Evolutionary conservation across 179 eudicot species (phyloP).

Genomic region (Corrigiola litoralis): DNA sequence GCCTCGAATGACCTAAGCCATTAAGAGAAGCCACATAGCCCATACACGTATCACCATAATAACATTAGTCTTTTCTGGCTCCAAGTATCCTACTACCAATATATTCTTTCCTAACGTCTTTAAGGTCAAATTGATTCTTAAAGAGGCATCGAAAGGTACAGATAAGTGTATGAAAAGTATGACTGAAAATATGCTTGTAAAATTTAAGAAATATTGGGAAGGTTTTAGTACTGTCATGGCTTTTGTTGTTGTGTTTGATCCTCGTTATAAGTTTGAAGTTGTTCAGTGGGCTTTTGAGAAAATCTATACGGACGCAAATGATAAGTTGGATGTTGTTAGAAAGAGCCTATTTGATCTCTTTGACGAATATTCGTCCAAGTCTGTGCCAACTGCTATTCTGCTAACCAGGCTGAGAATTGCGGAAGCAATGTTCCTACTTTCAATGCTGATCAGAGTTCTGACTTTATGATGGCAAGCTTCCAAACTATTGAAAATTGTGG

Average conservation of each 20-base stretch:
- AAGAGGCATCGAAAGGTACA: neutral
- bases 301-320: neutral
- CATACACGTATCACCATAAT: too few species aligned
- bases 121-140: neutral
- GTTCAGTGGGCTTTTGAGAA: slow-evolving; percentile 1
- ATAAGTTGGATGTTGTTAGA: neutral
- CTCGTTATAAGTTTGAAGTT: slow-evolving; percentile 11
- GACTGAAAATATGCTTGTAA: neutral
- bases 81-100: neutral
- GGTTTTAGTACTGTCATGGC: neutral
- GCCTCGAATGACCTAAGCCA: too few species aligned
- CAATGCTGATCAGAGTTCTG: neutral
- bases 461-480: too few species aligned
- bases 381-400: neutral
- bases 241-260: slow-evolving; percentile 4
- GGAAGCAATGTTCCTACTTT: neutral
- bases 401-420: neutral
- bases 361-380: neutral
- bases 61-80: neutral
- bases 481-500: too few species aligned
- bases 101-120: neutral
- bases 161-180: neutral
- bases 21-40: too few species aligned
- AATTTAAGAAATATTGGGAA: slow-evolving; percentile 1
- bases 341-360: neutral